These are phyloP conservation scores for Camellia japonica DNA, from an alignment of 148 eudicot genomes.

Conservation along the genomic window DNA sequence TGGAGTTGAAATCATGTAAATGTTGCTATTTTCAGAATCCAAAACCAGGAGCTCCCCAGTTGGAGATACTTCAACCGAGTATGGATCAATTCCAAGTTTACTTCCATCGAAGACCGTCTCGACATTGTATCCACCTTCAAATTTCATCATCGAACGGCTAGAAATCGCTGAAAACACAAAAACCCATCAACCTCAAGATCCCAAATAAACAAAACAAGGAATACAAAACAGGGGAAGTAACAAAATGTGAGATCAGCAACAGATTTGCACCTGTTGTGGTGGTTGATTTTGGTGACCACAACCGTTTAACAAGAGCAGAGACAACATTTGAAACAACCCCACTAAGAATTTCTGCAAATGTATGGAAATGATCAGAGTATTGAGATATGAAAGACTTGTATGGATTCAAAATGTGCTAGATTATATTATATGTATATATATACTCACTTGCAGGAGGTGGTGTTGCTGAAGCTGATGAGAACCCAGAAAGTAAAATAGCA, in stretches of 20 bases:
- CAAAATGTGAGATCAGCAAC: slow-evolving; percentile 16
- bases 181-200: slow-evolving; percentile 4
- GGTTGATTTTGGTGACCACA: slow-evolving; percentile 66
- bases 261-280: slow-evolving; percentile 46
- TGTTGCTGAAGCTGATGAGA: slow-evolving; percentile 61
- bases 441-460: slow-evolving; percentile 80
- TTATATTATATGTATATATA: background rate
- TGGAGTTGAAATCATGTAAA: slow-evolving; percentile 73
- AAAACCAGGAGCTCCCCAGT: slow-evolving; percentile 64
- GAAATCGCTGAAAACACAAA: slow-evolving; percentile 43
- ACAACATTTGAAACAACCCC: slow-evolving; percentile 71
- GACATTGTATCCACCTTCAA: slow-evolving; percentile 62
- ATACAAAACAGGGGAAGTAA: slow-evolving; percentile 3
- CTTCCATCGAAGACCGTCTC: slow-evolving; percentile 87
- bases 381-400: background rate
- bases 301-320: slow-evolving; percentile 62
- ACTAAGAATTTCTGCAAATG: slow-evolving; percentile 62
- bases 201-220: background rate
- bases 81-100: slow-evolving; percentile 84
- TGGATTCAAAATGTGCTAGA: background rate
- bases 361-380: background rate
- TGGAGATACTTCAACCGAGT: slow-evolving; percentile 53
- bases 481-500: slow-evolving; percentile 35
- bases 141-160: slow-evolving; percentile 74
- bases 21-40: slow-evolving; percentile 73